A percentile compares a stretch with the other conserved stretches of the same genome.
Conservation (phyloP, 768 basidiomycete genomes). For the Boletus tylopilopsis region DNA sequence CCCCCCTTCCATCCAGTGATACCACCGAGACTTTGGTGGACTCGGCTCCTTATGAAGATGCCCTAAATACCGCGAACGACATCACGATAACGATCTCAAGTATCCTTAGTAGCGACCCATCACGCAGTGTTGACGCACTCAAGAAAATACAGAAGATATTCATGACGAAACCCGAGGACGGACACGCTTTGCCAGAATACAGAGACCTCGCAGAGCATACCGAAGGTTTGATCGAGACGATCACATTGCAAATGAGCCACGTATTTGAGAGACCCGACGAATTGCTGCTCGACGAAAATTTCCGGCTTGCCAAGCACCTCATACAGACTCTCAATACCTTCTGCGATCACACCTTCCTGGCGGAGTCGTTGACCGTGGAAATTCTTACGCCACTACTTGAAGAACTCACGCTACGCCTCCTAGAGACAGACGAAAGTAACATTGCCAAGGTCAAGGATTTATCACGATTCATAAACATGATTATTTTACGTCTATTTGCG, state of each 20-base stretch:
- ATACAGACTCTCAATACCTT: constrained; percentile 95
- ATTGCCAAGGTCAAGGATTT: constrained; percentile 87
- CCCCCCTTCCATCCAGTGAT: constrained; percentile 21
- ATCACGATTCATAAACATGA: constrained; percentile 98
- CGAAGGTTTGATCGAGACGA: constrained; percentile 83
- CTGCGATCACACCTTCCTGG: constrained; percentile 85
- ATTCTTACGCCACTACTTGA: constrained; percentile 85
- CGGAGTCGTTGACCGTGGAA: constrained; percentile 81
- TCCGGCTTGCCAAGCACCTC: constrained; percentile 93
- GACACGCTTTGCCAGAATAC: constrained; percentile 64
- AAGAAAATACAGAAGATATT: constrained; percentile 91
- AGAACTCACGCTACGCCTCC: constrained; percentile 84
- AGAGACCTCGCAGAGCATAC: constrained; percentile 76
- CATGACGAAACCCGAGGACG: constrained; percentile 68
- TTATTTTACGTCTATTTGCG: constrained; percentile 89
- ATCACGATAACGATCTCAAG: constrained; percentile 83
- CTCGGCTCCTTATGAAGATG: constrained; percentile 22
- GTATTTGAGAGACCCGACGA: constrained; percentile 83
- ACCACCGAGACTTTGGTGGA: constrained; percentile 35
- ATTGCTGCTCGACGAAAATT: constrained; percentile 71
- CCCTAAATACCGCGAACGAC: constrained; percentile 39
- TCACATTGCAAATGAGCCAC: constrained; percentile 88
- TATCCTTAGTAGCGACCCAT: constrained; percentile 83
- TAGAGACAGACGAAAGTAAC: constrained; percentile 88
- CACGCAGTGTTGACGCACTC: constrained; percentile 85